Base-by-base conservation (phyloP, 1,284 basidiomycete species). In the Tilletia indica region DNA sequence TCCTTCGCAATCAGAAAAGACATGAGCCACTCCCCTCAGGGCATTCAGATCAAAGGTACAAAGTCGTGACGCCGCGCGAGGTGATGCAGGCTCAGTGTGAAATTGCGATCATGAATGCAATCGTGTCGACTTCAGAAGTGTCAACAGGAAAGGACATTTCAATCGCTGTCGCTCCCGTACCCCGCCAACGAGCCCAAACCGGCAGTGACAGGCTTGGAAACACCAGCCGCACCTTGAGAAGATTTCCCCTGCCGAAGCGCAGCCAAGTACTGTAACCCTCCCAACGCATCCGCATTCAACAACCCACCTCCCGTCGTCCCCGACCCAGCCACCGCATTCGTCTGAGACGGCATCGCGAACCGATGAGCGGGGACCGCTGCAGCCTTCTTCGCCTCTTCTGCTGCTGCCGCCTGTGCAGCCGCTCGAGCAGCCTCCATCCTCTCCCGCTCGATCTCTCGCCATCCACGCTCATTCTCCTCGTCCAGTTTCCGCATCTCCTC, bases 121-220 rank as follows among this genome's bases (percentile, higher is more conserved):
- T 31, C 2, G 25, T 31, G 25, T 31, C 25, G 25, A 31, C 25
- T 31, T 31, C 3, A 14, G 58, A 63, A 34, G 34, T 14, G 36
- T 6, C 2, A 39, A 64, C 16, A 19, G 61, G 21, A 39, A 34
- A 54, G n/a, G 58, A 63, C 36, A 3, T 58, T 34, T 64, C 61
- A 64, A 21, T 81, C 80, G 68, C 78, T 80, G 68, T 83, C 80
- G 63, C 80, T 83, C 6, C 72, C 80, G 64, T 83, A 83, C 3
- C 76, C 79, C 6, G 81, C 76, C 4, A 83, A 68, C 38, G 77
- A 76, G 45, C 74, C 75, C 19, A 83, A 72, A 3, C 77, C 78
- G 16, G 39, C 11, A 6, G 61, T 48, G 0, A 67, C 42, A 19
- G 72, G 25, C 48, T 73, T 58, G 34, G 54, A 12, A n/a, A 69